A percentile compares a stretch with the other conserved stretches of the same genome.
These are phyloP conservation scores for Lolium perenne DNA, from an alignment of 176 grass and related monocot species.

Conservation along the genomic window DNA sequence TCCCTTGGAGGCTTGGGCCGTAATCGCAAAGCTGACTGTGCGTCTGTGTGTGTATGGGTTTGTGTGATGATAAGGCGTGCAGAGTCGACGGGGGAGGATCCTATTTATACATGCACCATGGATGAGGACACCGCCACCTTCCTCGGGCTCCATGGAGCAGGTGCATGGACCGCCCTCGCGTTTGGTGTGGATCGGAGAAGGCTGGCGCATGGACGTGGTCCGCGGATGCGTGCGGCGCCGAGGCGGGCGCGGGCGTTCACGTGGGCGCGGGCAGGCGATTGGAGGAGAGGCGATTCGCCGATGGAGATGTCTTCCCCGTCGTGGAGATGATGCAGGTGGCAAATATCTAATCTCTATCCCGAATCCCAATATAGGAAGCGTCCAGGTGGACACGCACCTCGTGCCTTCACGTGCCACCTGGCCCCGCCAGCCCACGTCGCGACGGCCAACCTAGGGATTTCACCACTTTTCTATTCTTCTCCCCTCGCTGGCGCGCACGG, in stretches of 20 bases:
- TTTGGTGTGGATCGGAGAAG: too few relatives aligned
- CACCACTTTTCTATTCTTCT: too few relatives aligned
- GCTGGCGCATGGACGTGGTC: conserved; percentile 32
- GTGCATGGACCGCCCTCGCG: conserved; percentile 34
- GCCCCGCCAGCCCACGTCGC: conserved; percentile 9
- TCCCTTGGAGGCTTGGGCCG: neutral
- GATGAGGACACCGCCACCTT: conserved; percentile 45
- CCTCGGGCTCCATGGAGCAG: neutral
- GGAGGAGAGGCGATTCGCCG: conserved; percentile 41
- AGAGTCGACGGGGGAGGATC: conserved; percentile 52
- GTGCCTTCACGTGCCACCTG: conserved; percentile 76
- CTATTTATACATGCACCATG: conserved; percentile 62
- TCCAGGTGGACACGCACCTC: conserved; percentile 61
- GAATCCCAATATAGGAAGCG: neutral
- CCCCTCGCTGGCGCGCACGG: neutral
- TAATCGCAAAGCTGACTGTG: neutral
- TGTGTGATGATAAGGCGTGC: conserved; percentile 55
- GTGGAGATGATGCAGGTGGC: neutral
- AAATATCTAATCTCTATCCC: conserved; percentile 33
- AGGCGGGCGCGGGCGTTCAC: conserved; percentile 50
- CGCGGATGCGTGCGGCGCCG: neutral
- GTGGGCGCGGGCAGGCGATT: conserved; percentile 58
- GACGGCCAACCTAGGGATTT: neutral
- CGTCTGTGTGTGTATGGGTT: neutral
- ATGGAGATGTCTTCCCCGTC: neutral